A percentile compares a stretch with the other conserved stretches of the same genome.
phyloP scores from a whole-genome alignment of 2,329 filamentous ascomycete species.

The Leptographium lundbergii region DNA sequence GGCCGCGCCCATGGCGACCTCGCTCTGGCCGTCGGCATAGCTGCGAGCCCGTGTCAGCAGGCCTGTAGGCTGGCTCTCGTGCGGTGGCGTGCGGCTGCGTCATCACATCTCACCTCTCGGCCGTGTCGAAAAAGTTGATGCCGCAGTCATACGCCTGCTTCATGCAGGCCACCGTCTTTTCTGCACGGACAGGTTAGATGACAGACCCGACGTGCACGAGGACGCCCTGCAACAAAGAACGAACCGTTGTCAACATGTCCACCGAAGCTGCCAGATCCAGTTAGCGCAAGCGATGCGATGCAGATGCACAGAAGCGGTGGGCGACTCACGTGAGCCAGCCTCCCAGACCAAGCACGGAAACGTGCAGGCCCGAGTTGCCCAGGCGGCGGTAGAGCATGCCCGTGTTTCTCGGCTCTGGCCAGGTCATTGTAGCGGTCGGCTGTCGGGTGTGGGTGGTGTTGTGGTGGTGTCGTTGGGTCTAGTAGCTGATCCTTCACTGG shows the following conservation, averaged over 20 bases:
- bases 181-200: constrained; percentile 17
- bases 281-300: neutral
- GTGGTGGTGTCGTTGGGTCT: neutral
- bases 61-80: neutral
- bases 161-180: constrained; percentile 48
- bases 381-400: constrained; percentile 31
- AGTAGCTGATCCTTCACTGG: neutral
- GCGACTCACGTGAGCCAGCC: constrained; percentile 37
- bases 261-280: constrained; percentile 13
- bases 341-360: constrained; percentile 53
- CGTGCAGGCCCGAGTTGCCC: constrained; percentile 46
- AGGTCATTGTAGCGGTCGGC: constrained; percentile 21
- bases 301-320: constrained; percentile 15
- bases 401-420: constrained; percentile 29
- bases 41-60: constrained; percentile 24
- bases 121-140: constrained; percentile 52
- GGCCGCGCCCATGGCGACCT: constrained; percentile 38
- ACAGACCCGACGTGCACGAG: neutral
- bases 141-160: constrained; percentile 48
- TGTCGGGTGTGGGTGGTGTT: neutral
- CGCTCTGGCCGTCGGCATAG: constrained; percentile 35
- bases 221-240: neutral
- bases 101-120: constrained; percentile 26
- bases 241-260: constrained; percentile 19
- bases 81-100: too few species aligned